Percentiles rank a stretch among this genome's conserved stretches.
Evolutionary conservation across 75 land plant genomes (phyloP).

Genomic region (Pinus albicaulis): DNA sequence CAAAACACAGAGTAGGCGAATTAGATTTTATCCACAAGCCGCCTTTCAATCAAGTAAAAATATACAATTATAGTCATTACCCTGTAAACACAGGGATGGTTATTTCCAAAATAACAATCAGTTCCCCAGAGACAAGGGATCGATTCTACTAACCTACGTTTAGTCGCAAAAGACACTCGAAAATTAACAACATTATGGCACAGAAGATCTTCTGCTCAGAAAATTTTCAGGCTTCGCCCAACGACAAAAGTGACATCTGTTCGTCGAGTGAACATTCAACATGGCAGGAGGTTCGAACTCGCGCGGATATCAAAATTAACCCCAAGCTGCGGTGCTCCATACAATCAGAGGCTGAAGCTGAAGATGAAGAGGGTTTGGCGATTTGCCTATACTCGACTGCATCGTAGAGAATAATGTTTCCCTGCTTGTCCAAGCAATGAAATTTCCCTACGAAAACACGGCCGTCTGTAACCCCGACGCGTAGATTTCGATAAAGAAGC

Average conservation of each 20-base stretch:
- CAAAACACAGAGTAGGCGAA: no score
- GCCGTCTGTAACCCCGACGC: slow-evolving; percentile 78
- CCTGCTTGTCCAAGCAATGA: slow-evolving; percentile 95
- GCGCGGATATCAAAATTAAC: slow-evolving; percentile 79
- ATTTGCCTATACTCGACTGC: slow-evolving; percentile 72
- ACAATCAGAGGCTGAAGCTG: slow-evolving; percentile 21
- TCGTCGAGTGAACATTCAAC: slow-evolving; percentile 77
- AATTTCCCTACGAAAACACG: slow-evolving; percentile 78
- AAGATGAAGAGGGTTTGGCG: slow-evolving; percentile 19
- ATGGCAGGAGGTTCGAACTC: slow-evolving; percentile 78
- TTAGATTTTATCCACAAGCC: no score
- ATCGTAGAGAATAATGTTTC: slow-evolving; percentile 90
- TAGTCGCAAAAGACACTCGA: no score
- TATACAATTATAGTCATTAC: no score
- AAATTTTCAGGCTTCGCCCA: slow-evolving; percentile 8
- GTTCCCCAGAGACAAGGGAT: no score
- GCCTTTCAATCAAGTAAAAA: no score
- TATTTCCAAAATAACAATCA: no score
- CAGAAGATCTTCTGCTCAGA: no score
- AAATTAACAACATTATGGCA: no score
- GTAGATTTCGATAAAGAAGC: slow-evolving; percentile 59
- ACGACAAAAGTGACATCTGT: slow-evolving; percentile 51
- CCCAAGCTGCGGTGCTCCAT: slow-evolving; percentile 82
- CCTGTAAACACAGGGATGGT: no score
- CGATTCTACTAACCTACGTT: no score